These are phyloP conservation scores for Sporopachydermia quercuum DNA, from an alignment of 805 yeast species.

Conservation along the genomic window DNA sequence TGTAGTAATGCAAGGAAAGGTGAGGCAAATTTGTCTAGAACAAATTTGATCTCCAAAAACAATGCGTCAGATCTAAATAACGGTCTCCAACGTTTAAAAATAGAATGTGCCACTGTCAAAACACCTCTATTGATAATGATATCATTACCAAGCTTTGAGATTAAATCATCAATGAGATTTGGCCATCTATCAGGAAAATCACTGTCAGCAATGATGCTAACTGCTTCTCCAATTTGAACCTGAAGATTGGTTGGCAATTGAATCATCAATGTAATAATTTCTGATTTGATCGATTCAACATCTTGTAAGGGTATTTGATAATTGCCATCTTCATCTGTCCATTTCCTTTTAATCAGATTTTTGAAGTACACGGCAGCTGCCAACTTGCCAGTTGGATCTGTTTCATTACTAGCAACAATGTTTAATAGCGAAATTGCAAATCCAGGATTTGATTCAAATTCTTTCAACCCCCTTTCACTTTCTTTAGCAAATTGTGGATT, in stretches of 20 bases:
- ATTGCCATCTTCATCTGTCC: slow-evolving; percentile 85
- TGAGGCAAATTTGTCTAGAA: slow-evolving; percentile 62
- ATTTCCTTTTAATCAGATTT: slow-evolving; percentile 67
- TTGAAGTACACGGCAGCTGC: slow-evolving; percentile 89
- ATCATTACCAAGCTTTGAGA: slow-evolving; percentile 52
- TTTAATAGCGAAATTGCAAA: slow-evolving; percentile 66
- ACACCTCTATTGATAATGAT: slow-evolving; percentile 72
- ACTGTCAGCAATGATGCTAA: slow-evolving; percentile 83
- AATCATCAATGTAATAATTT: slow-evolving; percentile 80
- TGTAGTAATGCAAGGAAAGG: slow-evolving; percentile 65
- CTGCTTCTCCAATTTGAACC: slow-evolving; percentile 88
- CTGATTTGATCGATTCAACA: slow-evolving; percentile 51
- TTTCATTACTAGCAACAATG: slow-evolving; percentile 49
- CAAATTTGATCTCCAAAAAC: slow-evolving; percentile 76
- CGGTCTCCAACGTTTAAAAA: slow-evolving; percentile 95
- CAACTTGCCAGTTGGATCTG: slow-evolving; percentile 45
- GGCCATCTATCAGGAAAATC: slow-evolving; percentile 93
- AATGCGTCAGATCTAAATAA: slow-evolving; percentile 81
- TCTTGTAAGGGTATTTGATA: slow-evolving; percentile 49
- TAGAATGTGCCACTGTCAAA: slow-evolving; percentile 83
- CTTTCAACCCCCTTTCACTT: slow-evolving; percentile 50
- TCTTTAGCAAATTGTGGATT: slow-evolving; percentile 28
- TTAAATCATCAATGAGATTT: slow-evolving; percentile 57
- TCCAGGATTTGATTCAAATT: slow-evolving; percentile 52
- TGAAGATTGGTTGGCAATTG: slow-evolving; percentile 59